phyloP scores from a whole-genome alignment of 1,284 basidiomycete species.

The Microbotryomycetes sp. region DNA sequence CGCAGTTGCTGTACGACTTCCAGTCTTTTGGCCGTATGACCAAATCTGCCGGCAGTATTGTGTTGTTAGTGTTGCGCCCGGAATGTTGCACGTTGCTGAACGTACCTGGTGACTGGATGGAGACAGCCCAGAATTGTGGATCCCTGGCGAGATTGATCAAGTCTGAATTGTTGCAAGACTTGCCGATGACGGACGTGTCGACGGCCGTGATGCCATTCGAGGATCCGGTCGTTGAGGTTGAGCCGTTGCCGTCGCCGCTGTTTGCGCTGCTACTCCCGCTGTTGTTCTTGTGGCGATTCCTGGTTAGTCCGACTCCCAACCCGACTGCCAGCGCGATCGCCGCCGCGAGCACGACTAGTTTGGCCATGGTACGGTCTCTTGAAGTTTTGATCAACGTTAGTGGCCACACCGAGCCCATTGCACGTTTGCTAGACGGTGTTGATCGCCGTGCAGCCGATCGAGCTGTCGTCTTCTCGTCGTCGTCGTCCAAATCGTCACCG shows the following conservation, averaged over 20 bases:
- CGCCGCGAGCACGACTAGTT: not conserved
- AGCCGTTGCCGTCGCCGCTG: not conserved
- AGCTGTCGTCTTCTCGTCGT: not conserved
- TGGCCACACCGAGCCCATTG: not conserved
- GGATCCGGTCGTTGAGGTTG: not conserved
- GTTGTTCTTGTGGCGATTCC: not conserved
- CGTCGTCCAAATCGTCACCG: not conserved
- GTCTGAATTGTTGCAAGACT: not conserved
- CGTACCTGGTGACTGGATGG: not conserved
- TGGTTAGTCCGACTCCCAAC: not conserved
- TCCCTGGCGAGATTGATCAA: not conserved
- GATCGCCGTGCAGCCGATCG: too few species aligned
- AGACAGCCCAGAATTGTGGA: not conserved
- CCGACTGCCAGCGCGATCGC: not conserved
- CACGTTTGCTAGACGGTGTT: too few species aligned
- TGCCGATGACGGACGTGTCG: not conserved
- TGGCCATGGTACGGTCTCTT: not conserved
- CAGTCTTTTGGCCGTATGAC: slow-evolving; percentile 3
- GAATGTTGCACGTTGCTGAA: too few species aligned
- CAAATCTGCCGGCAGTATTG: not conserved
- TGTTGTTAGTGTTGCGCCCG: not conserved
- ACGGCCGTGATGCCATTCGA: not conserved
- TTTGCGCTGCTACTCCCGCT: not conserved
- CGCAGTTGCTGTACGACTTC: slow-evolving; percentile 1
- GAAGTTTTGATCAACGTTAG: not conserved